phyloP scores from a whole-genome alignment of 2,329 filamentous ascomycete species.

The Fusarium verticillioides region DNA sequence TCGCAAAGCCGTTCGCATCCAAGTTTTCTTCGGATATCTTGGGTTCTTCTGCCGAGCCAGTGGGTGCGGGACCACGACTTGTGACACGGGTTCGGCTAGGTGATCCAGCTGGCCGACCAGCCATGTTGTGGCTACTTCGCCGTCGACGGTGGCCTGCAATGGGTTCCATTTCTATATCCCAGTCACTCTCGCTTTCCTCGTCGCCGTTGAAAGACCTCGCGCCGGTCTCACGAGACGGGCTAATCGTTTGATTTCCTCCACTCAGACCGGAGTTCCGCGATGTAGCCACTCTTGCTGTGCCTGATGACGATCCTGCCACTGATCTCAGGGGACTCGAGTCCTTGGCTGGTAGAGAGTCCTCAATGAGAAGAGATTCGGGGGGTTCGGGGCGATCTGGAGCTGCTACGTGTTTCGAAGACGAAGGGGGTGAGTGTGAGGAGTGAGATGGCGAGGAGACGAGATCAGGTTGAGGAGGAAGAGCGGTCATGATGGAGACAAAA shows the following conservation, averaged over 20 bases:
- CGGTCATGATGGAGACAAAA: slow-evolving; percentile 39
- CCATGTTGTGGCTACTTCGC: slow-evolving; percentile 60
- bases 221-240: slow-evolving; percentile 28
- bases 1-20: slow-evolving; percentile 41
- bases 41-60: slow-evolving; percentile 52
- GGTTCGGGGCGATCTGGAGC: slow-evolving; percentile 17
- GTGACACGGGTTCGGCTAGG: slow-evolving; percentile 44
- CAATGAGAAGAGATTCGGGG: slow-evolving; percentile 21
- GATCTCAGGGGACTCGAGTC: slow-evolving; percentile 9
- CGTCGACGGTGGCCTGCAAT: slow-evolving; percentile 66
- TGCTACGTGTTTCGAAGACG: slow-evolving; percentile 14
- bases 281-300: slow-evolving; percentile 10
- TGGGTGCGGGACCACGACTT: slow-evolving; percentile 34
- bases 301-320: slow-evolving; percentile 18
- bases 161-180: slow-evolving; percentile 67
- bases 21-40: slow-evolving; percentile 60
- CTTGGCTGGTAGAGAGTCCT: slow-evolving; percentile 9
- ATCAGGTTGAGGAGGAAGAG: slow-evolving; percentile 36
- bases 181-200: slow-evolving; percentile 52
- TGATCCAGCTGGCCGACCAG: slow-evolving; percentile 46
- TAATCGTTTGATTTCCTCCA: slow-evolving; percentile 26
- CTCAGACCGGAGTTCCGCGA: slow-evolving; percentile 6
- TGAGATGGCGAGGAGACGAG: slow-evolving; percentile 20
- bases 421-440: slow-evolving; percentile 20
- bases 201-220: slow-evolving; percentile 29